A percentile compares a stretch with the other conserved stretches of the same genome.
phyloP scores from a whole-genome alignment of 208 protist genomes.

The Wallacemonas collosoma region DNA sequence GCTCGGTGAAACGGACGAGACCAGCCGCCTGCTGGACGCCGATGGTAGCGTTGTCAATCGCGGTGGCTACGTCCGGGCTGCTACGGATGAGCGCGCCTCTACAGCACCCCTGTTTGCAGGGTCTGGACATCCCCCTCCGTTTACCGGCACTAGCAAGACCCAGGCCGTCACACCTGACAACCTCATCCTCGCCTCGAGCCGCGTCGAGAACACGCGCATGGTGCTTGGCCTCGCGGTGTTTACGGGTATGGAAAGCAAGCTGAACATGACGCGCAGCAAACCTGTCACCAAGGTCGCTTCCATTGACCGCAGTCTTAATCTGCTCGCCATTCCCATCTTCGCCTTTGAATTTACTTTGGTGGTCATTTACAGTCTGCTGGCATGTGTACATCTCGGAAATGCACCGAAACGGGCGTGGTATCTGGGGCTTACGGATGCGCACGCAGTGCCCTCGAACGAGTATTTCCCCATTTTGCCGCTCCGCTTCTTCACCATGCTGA shows the following conservation, averaged over 20 bases:
- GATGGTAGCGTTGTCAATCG: neutral
- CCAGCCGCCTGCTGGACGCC: constrained; percentile 3
- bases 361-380: constrained; percentile 63
- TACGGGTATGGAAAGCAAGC: constrained; percentile 94
- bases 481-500: constrained; percentile 91
- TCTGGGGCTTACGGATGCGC: constrained; percentile 31
- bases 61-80: neutral
- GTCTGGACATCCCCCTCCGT: neutral
- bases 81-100: neutral
- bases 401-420: constrained; percentile 55
- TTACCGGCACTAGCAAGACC: constrained; percentile 8
- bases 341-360: constrained; percentile 87
- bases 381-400: constrained; percentile 31
- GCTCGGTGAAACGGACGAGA: constrained; percentile 5
- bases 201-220: constrained; percentile 82
- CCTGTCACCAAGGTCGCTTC: constrained; percentile 90
- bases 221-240: constrained; percentile 87
- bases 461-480: constrained; percentile 81
- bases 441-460: constrained; percentile 34
- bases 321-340: constrained; percentile 85
- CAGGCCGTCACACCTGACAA: constrained; percentile 60
- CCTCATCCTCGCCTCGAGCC: constrained; percentile 74
- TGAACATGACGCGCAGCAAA: constrained; percentile 73
- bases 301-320: constrained; percentile 86
- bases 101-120: neutral